Conservation (phyloP, 1,284 basidiomycete genomes). For the Moesziomyces sp. region DNA sequence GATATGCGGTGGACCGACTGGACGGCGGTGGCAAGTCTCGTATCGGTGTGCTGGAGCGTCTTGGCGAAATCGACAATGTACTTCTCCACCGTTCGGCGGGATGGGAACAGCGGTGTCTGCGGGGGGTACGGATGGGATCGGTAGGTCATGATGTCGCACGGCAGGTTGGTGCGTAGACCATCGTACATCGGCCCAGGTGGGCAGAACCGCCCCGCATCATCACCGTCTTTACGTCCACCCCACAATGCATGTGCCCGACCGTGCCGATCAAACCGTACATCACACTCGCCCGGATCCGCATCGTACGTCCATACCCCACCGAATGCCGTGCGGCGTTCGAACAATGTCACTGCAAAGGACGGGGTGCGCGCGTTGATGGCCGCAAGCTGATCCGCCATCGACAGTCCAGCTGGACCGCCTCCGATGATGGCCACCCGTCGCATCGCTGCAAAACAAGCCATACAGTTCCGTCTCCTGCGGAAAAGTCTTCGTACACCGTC, state of each 20-base stretch:
- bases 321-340: constrained; percentile 39
- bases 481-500: too few relatives aligned
- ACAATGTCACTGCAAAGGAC: constrained; percentile 29
- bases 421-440: constrained; percentile 69
- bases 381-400: constrained; percentile 68
- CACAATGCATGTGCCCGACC: constrained; percentile 26
- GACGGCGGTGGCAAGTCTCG: constrained; percentile 69
- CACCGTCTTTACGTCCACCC: constrained; percentile 17
- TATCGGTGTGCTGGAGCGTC: constrained; percentile 21
- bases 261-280: constrained; percentile 59
- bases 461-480: too few relatives aligned
- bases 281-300: constrained; percentile 34
- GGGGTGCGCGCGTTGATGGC: constrained; percentile 10
- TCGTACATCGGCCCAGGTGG: constrained; percentile 62
- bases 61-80: constrained; percentile 69
- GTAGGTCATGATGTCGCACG: constrained; percentile 67
- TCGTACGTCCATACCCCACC: constrained; percentile 61
- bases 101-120: constrained; percentile 32
- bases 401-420: constrained; percentile 69
- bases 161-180: constrained; percentile 64
- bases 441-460: neutral
- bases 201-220: constrained; percentile 1
- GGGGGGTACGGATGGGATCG: constrained; percentile 58
- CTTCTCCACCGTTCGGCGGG: constrained; percentile 53
- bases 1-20: constrained; percentile 38